Percentiles rank a stretch among this genome's conserved stretches.
phyloP scores from a whole-genome alignment of 371 early-diverging fungal species.

The Dichotomocladium elegans region DNA sequence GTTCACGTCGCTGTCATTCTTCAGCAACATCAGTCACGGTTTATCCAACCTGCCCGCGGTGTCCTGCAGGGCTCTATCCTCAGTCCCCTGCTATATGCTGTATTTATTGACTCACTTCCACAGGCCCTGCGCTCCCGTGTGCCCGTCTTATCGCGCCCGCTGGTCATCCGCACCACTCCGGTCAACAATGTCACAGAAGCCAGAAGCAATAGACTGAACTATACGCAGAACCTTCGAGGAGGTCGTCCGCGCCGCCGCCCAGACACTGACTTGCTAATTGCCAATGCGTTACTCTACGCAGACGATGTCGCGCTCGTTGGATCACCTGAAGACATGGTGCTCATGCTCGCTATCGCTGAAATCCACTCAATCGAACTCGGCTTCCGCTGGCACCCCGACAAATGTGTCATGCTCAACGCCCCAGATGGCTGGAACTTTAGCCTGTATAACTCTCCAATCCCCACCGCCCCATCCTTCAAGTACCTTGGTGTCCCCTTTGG shows the following conservation, averaged over 20 bases:
- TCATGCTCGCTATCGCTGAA: constrained; percentile 5
- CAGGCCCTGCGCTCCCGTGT: background rate
- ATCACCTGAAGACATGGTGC: background rate
- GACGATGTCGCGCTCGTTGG: constrained; percentile 19
- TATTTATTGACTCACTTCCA: constrained; percentile 20
- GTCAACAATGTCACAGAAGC: background rate
- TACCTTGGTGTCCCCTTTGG: constrained; percentile 8
- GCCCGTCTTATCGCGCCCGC: background rate
- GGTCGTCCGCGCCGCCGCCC: too few species aligned
- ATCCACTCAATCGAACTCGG: constrained; percentile 5
- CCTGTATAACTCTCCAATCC: background rate
- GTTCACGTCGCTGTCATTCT: constrained; percentile 3
- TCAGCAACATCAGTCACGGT: background rate
- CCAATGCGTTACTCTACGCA: constrained; percentile 6
- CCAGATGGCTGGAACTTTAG: background rate
- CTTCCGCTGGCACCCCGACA: constrained; percentile 16
- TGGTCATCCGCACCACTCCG: background rate
- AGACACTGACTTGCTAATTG: background rate
- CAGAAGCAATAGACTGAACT: background rate
- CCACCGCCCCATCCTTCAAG: background rate
- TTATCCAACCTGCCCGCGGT: constrained; percentile 7
- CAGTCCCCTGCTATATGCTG: constrained; percentile 18
- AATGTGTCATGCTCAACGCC: constrained; percentile 4
- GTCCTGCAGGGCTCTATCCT: constrained; percentile 24
- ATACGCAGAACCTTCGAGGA: background rate